These are phyloP conservation scores for Delonix regia DNA, from an alignment of 306 rosid genomes.

Conservation along the genomic window DNA sequence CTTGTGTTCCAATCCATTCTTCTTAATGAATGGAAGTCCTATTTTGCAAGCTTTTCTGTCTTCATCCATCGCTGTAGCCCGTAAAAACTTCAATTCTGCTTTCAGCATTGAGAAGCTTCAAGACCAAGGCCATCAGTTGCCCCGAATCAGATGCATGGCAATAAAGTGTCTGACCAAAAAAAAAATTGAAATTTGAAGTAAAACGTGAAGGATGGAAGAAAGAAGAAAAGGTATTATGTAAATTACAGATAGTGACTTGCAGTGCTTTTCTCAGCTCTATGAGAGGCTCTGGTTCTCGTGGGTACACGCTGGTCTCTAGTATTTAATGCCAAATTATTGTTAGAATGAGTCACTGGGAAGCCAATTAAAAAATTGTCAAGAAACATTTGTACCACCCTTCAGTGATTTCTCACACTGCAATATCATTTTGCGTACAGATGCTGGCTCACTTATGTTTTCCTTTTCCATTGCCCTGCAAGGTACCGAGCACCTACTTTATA, in stretches of 20 bases:
- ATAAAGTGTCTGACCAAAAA: conserved; percentile 46
- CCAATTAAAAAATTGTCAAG: background rate
- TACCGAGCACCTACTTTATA: background rate
- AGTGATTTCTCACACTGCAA: conserved; percentile 49
- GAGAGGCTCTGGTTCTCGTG: conserved; percentile 58
- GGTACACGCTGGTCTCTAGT: conserved; percentile 66
- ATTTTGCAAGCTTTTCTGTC: conserved; percentile 52
- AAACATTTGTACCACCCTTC: conserved; percentile 22
- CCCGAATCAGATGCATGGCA: conserved; percentile 53
- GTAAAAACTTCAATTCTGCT: conserved; percentile 62
- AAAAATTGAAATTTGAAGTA: background rate
- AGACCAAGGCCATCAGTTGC: conserved; percentile 51
- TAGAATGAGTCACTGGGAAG: background rate
- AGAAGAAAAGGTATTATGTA: background rate
- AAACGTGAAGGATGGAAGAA: background rate
- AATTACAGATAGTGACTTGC: conserved; percentile 48
- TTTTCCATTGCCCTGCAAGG: conserved; percentile 45
- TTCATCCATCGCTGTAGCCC: conserved; percentile 62
- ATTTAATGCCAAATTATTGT: conserved; percentile 48
- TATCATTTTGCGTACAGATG: conserved; percentile 12
- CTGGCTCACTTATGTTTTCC: conserved; percentile 14
- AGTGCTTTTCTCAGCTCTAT: conserved; percentile 55
- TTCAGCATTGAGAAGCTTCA: conserved; percentile 53
- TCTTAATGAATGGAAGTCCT: conserved; percentile 58
- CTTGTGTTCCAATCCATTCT: conserved; percentile 69